Percentiles rank a stretch among this genome's conserved stretches.
These are phyloP conservation scores for Elsinoe australis DNA, from an alignment of 2,329 filamentous ascomycete species.

Conservation along the genomic window DNA sequence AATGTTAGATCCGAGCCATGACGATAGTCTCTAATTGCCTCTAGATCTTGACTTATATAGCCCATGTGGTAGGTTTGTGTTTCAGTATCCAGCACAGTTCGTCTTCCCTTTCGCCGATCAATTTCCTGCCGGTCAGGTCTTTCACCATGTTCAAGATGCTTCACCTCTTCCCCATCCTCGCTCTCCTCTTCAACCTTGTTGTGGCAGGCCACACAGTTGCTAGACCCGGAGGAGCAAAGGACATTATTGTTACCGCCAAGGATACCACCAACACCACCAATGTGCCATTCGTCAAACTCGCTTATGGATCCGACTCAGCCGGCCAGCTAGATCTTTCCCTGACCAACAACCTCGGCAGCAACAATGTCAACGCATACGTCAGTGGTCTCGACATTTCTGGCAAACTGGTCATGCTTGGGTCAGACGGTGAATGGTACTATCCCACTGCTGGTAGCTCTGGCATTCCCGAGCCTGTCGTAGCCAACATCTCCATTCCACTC, in stretches of 20 bases:
- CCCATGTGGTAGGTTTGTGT: too few species aligned
- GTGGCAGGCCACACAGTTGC: conserved; percentile 23
- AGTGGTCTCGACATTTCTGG: conserved; percentile 38
- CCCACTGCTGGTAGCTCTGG: conserved; percentile 34
- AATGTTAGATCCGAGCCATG: too few species aligned
- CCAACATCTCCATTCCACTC: conserved; percentile 40
- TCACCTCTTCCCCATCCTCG: not conserved
- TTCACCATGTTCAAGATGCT: conserved; percentile 1
- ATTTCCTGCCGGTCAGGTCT: not conserved
- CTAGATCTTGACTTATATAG: too few species aligned
- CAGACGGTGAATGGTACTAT: conserved; percentile 38
- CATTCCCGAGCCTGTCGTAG: conserved; percentile 33
- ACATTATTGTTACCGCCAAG: conserved; percentile 24
- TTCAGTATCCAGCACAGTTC: too few species aligned
- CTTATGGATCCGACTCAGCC: too few species aligned
- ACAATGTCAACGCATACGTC: conserved; percentile 40
- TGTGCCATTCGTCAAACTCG: conserved; percentile 12
- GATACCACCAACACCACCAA: conserved; percentile 25
- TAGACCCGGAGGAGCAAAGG: conserved; percentile 21
- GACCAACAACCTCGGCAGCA: conserved; percentile 39
- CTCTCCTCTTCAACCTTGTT: conserved; percentile 16
- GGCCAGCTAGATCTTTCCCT: conserved; percentile 25
- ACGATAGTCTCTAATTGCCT: too few species aligned
- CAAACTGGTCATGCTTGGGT: conserved; percentile 39
- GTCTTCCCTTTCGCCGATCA: too few species aligned